phyloP scores from a whole-genome alignment of 495 filamentous ascomycete genomes.

The Aspergillus nanangensis region DNA sequence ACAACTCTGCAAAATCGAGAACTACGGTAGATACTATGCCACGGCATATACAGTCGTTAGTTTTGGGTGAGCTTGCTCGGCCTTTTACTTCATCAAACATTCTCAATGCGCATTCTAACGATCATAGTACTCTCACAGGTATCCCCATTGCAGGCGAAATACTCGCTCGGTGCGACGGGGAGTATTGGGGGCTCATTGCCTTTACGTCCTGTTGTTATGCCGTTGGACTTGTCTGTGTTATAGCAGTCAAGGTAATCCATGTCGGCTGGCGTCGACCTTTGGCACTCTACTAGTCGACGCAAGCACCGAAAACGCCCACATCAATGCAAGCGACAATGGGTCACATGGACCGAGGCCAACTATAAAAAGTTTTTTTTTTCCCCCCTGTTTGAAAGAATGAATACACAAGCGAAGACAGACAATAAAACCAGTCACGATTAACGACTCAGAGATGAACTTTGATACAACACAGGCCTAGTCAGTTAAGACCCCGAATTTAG shows the following conservation, averaged over 20 bases:
- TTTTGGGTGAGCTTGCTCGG: conserved; percentile 56
- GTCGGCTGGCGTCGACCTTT: not conserved
- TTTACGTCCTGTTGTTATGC: conserved; percentile 50
- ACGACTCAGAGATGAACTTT: not conserved
- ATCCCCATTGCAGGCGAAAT: conserved; percentile 75
- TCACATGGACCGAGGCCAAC: not conserved
- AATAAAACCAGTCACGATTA: not conserved
- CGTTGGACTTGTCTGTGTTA: conserved; percentile 40
- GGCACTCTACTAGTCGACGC: not conserved
- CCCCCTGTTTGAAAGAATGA: not conserved
- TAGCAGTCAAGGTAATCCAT: conserved; percentile 36
- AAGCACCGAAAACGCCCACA: no score
- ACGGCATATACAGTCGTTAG: conserved; percentile 87
- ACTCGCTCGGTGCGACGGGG: conserved; percentile 24
- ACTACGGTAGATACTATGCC: conserved; percentile 82
- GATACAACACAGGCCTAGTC: not conserved
- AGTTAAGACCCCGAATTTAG: not conserved
- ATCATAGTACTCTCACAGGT: conserved; percentile 62
- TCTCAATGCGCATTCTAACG: conserved; percentile 5
- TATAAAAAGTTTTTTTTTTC: not conserved
- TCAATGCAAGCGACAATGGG: no score
- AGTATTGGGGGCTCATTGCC: conserved; percentile 46
- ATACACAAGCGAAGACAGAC: not conserved
- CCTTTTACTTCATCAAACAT: not conserved
- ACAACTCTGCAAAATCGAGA: conserved; percentile 79